These are phyloP conservation scores for Wickerhamomyces kurtzmanii DNA, from an alignment of 805 yeast genomes.

Conservation along the genomic window DNA sequence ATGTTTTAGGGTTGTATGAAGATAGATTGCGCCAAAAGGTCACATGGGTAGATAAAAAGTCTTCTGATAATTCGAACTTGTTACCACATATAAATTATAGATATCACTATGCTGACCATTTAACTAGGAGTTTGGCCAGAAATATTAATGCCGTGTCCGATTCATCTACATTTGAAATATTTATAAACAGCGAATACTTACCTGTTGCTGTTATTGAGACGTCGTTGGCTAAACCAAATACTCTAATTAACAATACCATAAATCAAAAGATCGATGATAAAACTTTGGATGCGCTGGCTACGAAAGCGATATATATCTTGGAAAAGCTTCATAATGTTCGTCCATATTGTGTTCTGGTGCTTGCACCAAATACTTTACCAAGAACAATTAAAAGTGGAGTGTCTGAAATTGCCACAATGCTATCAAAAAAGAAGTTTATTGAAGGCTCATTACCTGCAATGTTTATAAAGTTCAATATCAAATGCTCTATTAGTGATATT, in stretches of 20 bases:
- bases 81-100: conserved; percentile 30
- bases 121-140: conserved; percentile 75
- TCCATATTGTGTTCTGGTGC: conserved; percentile 72
- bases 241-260: conserved; percentile 8
- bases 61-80: conserved; percentile 5
- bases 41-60: conserved; percentile 51
- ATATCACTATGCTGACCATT: conserved; percentile 81
- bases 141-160: conserved; percentile 77
- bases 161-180: conserved; percentile 84
- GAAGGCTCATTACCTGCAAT: conserved; percentile 75
- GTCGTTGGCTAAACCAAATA: conserved; percentile 30
- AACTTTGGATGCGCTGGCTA: conserved; percentile 39
- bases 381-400: conserved; percentile 80
- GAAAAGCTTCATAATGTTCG: conserved; percentile 61
- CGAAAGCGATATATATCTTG: conserved; percentile 32
- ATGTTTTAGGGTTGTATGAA: conserved; percentile 82
- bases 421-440: conserved; percentile 65
- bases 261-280: conserved; percentile 22
- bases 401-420: conserved; percentile 85
- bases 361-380: conserved; percentile 75
- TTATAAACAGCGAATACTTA: conserved; percentile 61
- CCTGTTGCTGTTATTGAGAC: conserved; percentile 85
- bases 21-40: conserved; percentile 78
- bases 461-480: conserved; percentile 70
- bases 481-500: conserved; percentile 50